Conservation (phyloP, 2,329 filamentous ascomycete species). For the Diaporthe sp. region DNA sequence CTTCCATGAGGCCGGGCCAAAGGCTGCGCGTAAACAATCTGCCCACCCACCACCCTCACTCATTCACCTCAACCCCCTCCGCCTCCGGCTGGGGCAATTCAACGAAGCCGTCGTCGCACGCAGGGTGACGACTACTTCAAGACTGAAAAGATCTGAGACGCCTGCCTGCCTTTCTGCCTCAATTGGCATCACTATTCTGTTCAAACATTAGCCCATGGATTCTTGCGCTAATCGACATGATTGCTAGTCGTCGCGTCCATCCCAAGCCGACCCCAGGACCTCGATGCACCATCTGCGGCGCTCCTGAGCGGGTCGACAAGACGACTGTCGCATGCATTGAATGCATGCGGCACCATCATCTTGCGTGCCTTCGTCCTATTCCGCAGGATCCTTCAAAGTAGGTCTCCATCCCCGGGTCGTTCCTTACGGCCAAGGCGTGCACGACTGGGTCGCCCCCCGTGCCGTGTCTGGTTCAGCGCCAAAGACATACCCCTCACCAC, state of each 20-base stretch:
- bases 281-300: conserved; percentile 35
- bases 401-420: not conserved
- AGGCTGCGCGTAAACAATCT: conserved; percentile 68
- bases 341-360: conserved; percentile 45
- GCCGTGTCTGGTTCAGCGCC: conserved; percentile 5
- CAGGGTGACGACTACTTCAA: conserved; percentile 62
- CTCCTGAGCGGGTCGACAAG: conserved; percentile 42
- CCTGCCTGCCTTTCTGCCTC: conserved; percentile 42
- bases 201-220: conserved; percentile 41
- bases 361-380: conserved; percentile 44
- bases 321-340: conserved; percentile 43
- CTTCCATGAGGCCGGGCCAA: conserved; percentile 66
- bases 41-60: conserved; percentile 1
- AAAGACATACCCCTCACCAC: conserved; percentile 5
- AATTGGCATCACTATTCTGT: conserved; percentile 16
- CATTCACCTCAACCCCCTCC: not conserved
- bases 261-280: not conserved
- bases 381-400: conserved; percentile 41
- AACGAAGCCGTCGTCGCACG: conserved; percentile 65
- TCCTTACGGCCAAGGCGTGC: not conserved
- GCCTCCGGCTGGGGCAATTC: conserved; percentile 41
- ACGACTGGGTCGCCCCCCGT: not conserved
- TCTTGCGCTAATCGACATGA: conserved; percentile 34
- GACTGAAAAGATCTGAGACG: conserved; percentile 86
- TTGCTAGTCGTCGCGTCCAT: conserved; percentile 30